Base-by-base conservation (phyloP, 148 eudicot genomes). In the Rhododendron molle region DNA sequence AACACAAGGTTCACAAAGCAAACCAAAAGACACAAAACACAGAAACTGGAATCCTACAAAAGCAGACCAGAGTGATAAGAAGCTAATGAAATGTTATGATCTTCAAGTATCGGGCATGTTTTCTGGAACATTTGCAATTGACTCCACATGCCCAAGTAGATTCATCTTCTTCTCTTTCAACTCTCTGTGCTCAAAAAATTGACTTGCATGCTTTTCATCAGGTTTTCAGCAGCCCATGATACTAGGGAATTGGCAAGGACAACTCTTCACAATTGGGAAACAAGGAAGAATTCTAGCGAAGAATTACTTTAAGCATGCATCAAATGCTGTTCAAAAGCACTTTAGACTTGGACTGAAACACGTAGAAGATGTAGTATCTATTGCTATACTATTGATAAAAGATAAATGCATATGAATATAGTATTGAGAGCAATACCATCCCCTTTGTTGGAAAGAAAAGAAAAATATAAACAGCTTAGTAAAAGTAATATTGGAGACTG, bases 11-110 rank as follows among this genome's bases (percentile, higher is more conserved):
- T 20, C 32, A 84, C 21, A 84, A 84, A 50, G 47, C 40, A 69
- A 74, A 73, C 77, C 40, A 9, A 74, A 2, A 23, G 52, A 73
- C 23, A 50, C 36, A 74, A 47, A 54, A 54, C 78, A 65, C 40
- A 71, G 2, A 76, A 38, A 83, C 71, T 49, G 82, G 76, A 34
- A 43, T 82, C 78, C 62, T 83, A 47, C 34, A 47, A 72, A 47
- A 72, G 14, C 21, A 47, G 20, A 34, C 36, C 36, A 34, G 36
- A 34, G 36, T 34, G 78, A 56, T 16, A 58, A 58, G 36, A 36
- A 81, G 32, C 16, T 28, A 36, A 81, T 58, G 69, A 56, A 38
- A 56, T 52, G 15, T 56, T 34, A 36, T 81, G 49, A 60, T 81
- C 73, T 38, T 60, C 2, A 0, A 36, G 62, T 58, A 11, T 81